Base-by-base conservation (phyloP, 129 eudicot genomes). In the Tagetes erecta region DNA sequence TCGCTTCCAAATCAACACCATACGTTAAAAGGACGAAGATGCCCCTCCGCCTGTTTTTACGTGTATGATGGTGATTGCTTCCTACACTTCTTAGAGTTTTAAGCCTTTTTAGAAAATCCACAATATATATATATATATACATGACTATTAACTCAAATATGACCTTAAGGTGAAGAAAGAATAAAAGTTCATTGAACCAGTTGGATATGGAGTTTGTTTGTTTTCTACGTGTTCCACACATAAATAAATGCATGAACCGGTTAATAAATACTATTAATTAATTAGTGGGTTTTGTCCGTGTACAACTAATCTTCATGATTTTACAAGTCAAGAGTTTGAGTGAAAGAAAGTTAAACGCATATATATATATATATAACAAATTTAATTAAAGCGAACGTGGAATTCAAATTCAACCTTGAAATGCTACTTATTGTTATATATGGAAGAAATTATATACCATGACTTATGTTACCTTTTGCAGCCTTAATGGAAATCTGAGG, bases 191-290 rank as follows among this genome's bases (percentile, higher is more conserved):
- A 68, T 77, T 68, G 74, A 35, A 75, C 55, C 33, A 6, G 36
- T 2, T 66, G 30, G 33, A 31, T 36, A 27, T n/a, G n/a, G n/a
- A n/a, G n/a, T n/a, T n/a, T n/a, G 20, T 33, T 42, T 8, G 47
- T 68, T 51, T 68, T 77, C 75, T 77, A 56, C 81, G 75, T 35
- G 62, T 77, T 77, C 75, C 81, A 68, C 81, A 77, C 81, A 66
- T 45, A 58, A 67, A 74, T 35, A n/a, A n/a, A n/a, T n/a, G 0
- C 30, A 42, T 76, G 80, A 76, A 76, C 74, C 59, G 67, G 80
- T 76, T 76, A 52, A 38, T n/a, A n/a, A n/a, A n/a, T n/a, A n/a
- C n/a, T n/a, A n/a, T n/a, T n/a, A n/a, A n/a, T n/a, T n/a, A n/a
- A n/a, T n/a, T n/a, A n/a, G n/a, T n/a, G 5, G 14, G 33, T 11